Evolutionary conservation across 129 eudicot genomes (phyloP).

Genomic region (Flaveria linearis): DNA sequence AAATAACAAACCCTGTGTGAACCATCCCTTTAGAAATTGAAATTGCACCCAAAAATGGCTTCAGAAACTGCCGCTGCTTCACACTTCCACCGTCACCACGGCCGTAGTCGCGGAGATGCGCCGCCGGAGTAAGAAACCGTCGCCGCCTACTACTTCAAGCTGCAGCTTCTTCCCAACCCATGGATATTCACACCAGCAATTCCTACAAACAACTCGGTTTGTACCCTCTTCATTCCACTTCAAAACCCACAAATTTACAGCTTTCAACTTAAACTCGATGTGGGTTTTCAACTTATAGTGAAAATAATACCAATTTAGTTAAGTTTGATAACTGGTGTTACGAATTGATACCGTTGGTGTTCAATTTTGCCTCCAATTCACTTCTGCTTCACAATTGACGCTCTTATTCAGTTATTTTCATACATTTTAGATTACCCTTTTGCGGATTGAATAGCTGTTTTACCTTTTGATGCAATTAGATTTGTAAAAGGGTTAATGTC

Average conservation of each 20-base stretch:
- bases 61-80: slow-evolving; percentile 31
- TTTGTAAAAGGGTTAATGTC: not conserved
- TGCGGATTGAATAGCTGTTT: not conserved
- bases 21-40: slow-evolving; percentile 1
- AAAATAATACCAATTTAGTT: not conserved
- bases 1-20: not conserved
- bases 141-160: slow-evolving; percentile 20
- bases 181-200: slow-evolving; percentile 56
- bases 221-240: slow-evolving; percentile 21
- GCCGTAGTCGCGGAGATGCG: slow-evolving; percentile 20
- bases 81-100: slow-evolving; percentile 20
- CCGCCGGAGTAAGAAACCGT: not conserved
- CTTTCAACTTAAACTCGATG: not conserved
- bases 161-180: slow-evolving; percentile 60
- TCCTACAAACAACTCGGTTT: slow-evolving; percentile 78
- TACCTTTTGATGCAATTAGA: not conserved
- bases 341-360: not conserved
- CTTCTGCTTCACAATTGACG: not conserved
- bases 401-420: not conserved
- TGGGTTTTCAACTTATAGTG: not conserved
- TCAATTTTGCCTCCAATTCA: not conserved
- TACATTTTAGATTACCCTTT: not conserved
- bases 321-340: not conserved
- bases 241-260: not conserved
- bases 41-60: slow-evolving; percentile 33